Evolutionary conservation across 1,284 basidiomycete species (phyloP).

Genomic region (Cryptococcus sp.): DNA sequence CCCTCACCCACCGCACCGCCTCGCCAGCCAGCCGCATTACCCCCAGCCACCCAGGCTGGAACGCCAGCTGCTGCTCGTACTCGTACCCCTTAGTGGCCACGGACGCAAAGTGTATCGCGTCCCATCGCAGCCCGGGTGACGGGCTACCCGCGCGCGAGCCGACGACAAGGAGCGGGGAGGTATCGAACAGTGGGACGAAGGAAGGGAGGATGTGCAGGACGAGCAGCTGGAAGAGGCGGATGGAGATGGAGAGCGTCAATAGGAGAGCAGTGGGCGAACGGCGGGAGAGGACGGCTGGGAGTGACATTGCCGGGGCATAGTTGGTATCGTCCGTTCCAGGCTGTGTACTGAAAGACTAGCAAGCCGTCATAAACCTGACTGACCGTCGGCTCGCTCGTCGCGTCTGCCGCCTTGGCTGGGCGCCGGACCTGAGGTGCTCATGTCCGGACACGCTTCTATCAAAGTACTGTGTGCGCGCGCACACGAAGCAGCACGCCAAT

Average conservation of each 20-base stretch:
- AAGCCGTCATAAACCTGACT: no score
- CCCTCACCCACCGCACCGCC: constrained; percentile 26
- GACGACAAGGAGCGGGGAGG: constrained; percentile 27
- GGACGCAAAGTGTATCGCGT: constrained; percentile 72
- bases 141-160: background rate
- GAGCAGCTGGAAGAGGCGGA: constrained; percentile 16
- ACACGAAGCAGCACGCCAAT: no score
- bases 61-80: constrained; percentile 85
- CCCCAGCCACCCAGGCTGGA: constrained; percentile 67
- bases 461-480: no score
- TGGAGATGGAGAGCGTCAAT: constrained; percentile 7
- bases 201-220: constrained; percentile 15
- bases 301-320: background rate
- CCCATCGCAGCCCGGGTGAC: constrained; percentile 63
- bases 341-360: background rate
- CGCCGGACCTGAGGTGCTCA: no score
- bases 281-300: background rate
- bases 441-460: no score
- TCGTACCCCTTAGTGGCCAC: constrained; percentile 62
- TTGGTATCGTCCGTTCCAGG: no score
- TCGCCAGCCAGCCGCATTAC: constrained; percentile 54
- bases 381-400: no score
- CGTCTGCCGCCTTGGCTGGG: no score
- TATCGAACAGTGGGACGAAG: constrained; percentile 31
- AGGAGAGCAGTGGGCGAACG: constrained; percentile 1